Base-by-base conservation (phyloP, 805 yeast species). In the Zygotorulaspora florentina region DNA sequence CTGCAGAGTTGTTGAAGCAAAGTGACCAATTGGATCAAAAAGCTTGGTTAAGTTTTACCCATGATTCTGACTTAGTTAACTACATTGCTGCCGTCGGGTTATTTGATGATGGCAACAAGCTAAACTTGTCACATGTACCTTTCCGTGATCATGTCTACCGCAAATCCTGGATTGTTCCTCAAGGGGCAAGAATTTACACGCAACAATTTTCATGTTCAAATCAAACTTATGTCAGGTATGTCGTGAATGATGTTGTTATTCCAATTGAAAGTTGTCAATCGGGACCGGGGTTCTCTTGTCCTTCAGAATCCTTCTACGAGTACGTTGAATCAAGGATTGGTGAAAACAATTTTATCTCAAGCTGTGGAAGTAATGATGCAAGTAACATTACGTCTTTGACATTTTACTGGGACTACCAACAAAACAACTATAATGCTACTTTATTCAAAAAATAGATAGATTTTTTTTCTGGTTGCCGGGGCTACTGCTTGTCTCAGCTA, bases 1-100 rank as follows among this genome's bases (percentile, higher is more conserved):
- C 79, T 6, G 67, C 80, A 50, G 66, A 72, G n/a, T 69, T 75
- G 47, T 67, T 81, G 52, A 64, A 70, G 48, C 73, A 75, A 43
- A 76, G 76, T 30, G 57, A 61, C 8, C 75, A 73, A 48, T 82
- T 78, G 54, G 73, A 69, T 48, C 77, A 63, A 59, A 74, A 76
- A 45, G 69, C 85, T 39, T 82, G 83, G 72, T 71, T 85, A 53
- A 83, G 80, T 53, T 83, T 86, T 69, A 73, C 87, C 12, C 95
- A 87, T 58, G 95, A 87, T 61, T 76, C 83, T 31, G 84, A 83
- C 51, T 64, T 86, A 35, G 70, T 80, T 51, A 69, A 81, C 35
- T 80, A 74, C 54, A 67, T 82, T 55, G 69, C 86, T 25, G 85
- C 91, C 2, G 65, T 85, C 39, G 89, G 87, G 7, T 61, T 85